These are phyloP conservation scores for Diospyros kaki DNA, from an alignment of 148 eudicot species.

Conservation along the genomic window DNA sequence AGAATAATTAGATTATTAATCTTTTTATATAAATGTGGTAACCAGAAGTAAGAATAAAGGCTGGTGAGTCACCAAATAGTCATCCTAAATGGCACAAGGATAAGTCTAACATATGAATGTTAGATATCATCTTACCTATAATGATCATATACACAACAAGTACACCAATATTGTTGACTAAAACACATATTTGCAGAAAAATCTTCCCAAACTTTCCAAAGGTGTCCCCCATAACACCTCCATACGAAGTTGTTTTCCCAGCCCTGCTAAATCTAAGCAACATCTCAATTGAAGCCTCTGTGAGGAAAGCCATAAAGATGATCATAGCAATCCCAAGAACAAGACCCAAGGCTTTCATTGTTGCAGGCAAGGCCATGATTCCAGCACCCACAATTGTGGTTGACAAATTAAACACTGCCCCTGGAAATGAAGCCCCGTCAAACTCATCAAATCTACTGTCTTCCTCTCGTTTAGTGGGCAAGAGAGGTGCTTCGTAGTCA, in stretches of 20 bases:
- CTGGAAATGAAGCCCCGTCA: conserved; percentile 61
- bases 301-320: conserved; percentile 55
- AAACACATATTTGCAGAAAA: conserved; percentile 55
- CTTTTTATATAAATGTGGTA: neutral
- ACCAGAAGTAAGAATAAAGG: conserved; percentile 4
- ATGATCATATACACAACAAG: conserved; percentile 80
- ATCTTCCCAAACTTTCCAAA: conserved; percentile 70
- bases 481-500: conserved; percentile 46
- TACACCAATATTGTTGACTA: conserved; percentile 66
- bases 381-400: conserved; percentile 88
- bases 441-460: conserved; percentile 28
- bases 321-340: conserved; percentile 57
- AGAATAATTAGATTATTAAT: neutral
- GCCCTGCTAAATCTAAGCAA: conserved; percentile 65
- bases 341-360: conserved; percentile 76
- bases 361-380: conserved; percentile 83
- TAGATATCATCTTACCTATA: conserved; percentile 40
- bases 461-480: conserved; percentile 42
- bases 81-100: neutral
- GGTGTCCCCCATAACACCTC: conserved; percentile 67
- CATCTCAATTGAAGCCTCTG: conserved; percentile 67
- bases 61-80: neutral
- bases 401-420: conserved; percentile 75
- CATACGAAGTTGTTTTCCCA: conserved; percentile 51
- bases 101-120: neutral